A percentile compares a stretch with the other conserved stretches of the same genome.
Evolutionary conservation across 345 rosid genomes (phyloP).

Genomic region (Populus alba): DNA sequence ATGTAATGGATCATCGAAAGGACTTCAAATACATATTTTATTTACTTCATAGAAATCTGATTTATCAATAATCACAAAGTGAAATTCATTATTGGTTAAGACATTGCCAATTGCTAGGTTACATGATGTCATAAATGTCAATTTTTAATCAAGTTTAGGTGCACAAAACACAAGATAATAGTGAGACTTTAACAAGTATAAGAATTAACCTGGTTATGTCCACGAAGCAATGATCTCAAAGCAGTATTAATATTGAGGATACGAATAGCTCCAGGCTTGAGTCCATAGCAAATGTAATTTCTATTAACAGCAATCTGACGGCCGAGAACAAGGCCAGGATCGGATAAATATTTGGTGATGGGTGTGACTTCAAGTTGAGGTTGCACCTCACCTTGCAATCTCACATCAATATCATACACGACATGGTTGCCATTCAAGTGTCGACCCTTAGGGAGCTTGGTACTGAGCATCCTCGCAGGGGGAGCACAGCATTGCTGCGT

Average conservation of each 20-base stretch:
- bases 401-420: constrained; percentile 61
- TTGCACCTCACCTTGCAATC: constrained; percentile 63
- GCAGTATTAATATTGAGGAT: constrained; percentile 85
- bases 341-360: constrained; percentile 81
- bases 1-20: background rate
- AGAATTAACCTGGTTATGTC: constrained; percentile 67
- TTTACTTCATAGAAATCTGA: background rate
- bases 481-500: constrained; percentile 31
- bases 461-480: constrained; percentile 40
- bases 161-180: background rate
- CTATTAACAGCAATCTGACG: constrained; percentile 80
- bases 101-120: background rate
- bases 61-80: background rate
- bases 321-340: constrained; percentile 77
- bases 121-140: background rate
- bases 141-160: background rate
- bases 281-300: constrained; percentile 76
- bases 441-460: constrained; percentile 60
- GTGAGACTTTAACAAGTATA: background rate
- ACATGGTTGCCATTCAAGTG: constrained; percentile 50
- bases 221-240: constrained; percentile 69
- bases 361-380: constrained; percentile 92
- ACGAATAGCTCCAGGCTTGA: constrained; percentile 78
- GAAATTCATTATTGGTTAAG: background rate
- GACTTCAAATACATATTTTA: background rate